These are phyloP conservation scores for Aspergillus campestris DNA, from an alignment of 495 filamentous ascomycete species.

Conservation along the genomic window DNA sequence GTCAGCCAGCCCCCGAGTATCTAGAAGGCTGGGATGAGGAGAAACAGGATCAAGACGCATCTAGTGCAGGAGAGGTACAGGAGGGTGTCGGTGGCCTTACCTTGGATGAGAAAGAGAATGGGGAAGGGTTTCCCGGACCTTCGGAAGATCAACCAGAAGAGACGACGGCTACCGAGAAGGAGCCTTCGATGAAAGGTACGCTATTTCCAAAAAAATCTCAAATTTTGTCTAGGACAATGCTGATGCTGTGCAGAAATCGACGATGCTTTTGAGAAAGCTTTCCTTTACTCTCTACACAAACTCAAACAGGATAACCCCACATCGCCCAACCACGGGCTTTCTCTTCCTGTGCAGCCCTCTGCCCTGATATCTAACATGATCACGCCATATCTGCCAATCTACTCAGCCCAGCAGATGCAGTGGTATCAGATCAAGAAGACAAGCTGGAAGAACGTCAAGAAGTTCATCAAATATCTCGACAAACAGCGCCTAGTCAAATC, in stretches of 20 bases:
- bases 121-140: slow-evolving; percentile 15
- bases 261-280: slow-evolving; percentile 57
- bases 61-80: slow-evolving; percentile 28
- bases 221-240: background rate
- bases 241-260: slow-evolving; percentile 52
- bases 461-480: slow-evolving; percentile 65
- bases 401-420: slow-evolving; percentile 43
- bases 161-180: slow-evolving; percentile 22
- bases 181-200: slow-evolving; percentile 50
- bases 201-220: background rate
- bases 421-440: slow-evolving; percentile 66
- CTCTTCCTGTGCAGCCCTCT: slow-evolving; percentile 57
- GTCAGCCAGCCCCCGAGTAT: slow-evolving; percentile 41
- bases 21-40: slow-evolving; percentile 39
- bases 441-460: slow-evolving; percentile 65
- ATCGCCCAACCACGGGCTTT: slow-evolving; percentile 42
- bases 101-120: slow-evolving; percentile 27
- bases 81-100: slow-evolving; percentile 32
- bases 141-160: slow-evolving; percentile 12
- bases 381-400: slow-evolving; percentile 59
- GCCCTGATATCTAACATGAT: slow-evolving; percentile 57
- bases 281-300: slow-evolving; percentile 54
- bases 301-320: slow-evolving; percentile 44
- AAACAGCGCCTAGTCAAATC: slow-evolving; percentile 54
- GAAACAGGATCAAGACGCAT: slow-evolving; percentile 20